Conservation (phyloP, 2,329 filamentous ascomycete genomes). For the Trichoderma arundinaceum region DNA sequence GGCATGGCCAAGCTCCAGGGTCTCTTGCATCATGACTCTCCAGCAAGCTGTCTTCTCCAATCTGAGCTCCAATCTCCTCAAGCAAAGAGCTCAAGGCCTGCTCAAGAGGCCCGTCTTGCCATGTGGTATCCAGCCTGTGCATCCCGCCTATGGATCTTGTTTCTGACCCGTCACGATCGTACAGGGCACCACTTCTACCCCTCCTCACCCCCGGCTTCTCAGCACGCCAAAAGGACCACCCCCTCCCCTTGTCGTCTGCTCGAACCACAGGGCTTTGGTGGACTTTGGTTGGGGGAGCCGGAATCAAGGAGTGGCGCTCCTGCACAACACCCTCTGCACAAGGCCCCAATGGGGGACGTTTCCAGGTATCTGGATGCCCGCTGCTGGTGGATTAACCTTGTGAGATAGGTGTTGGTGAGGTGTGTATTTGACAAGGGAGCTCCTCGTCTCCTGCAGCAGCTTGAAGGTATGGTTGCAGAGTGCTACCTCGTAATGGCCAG, state of each 20-base stretch:
- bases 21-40: no score
- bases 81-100: background rate
- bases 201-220: conserved; percentile 29
- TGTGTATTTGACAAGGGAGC: conserved; percentile 30
- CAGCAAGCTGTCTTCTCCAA: background rate
- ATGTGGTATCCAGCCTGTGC: conserved; percentile 31
- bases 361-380: conserved; percentile 40
- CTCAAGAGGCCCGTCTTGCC: conserved; percentile 28
- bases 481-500: conserved; percentile 24
- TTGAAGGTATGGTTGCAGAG: conserved; percentile 20
- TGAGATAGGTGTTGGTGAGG: conserved; percentile 42
- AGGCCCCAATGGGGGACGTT: conserved; percentile 41
- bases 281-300: conserved; percentile 32
- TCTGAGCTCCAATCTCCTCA: background rate
- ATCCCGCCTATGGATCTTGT: conserved; percentile 32
- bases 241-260: conserved; percentile 31
- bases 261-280: conserved; percentile 35
- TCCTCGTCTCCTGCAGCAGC: conserved; percentile 23
- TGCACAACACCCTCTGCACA: conserved; percentile 37
- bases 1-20: no score
- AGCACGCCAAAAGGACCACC: conserved; percentile 21
- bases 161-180: conserved; percentile 32
- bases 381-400: conserved; percentile 37
- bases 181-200: conserved; percentile 30
- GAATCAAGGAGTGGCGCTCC: conserved; percentile 37